phyloP scores from a whole-genome alignment of 768 basidiomycete species.

The Pleurotus eryngii region DNA sequence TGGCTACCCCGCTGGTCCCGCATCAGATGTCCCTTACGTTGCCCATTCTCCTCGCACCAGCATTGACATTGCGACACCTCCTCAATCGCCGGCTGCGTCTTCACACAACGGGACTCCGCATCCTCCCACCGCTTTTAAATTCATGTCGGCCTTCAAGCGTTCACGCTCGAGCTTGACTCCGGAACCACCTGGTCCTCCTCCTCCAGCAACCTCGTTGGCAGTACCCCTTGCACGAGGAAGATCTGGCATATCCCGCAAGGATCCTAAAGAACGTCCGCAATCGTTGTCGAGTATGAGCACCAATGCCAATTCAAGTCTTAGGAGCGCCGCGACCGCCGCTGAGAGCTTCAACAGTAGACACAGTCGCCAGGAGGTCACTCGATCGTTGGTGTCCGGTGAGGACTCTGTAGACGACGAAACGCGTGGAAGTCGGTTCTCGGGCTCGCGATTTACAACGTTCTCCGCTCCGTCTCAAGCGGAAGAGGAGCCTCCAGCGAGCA shows the following conservation, averaged over 20 bases:
- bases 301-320: slow-evolving; percentile 50
- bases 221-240: slow-evolving; percentile 7
- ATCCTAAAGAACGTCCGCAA: slow-evolving; percentile 44
- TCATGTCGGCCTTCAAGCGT: slow-evolving; percentile 61
- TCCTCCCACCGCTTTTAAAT: slow-evolving; percentile 60
- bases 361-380: slow-evolving; percentile 18
- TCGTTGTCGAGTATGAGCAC: slow-evolving; percentile 63
- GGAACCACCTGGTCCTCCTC: slow-evolving; percentile 29
- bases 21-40: slow-evolving; percentile 56
- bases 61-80: slow-evolving; percentile 38
- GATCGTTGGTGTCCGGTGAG: slow-evolving; percentile 27
- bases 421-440: slow-evolving; percentile 5
- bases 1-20: slow-evolving; percentile 27
- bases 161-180: slow-evolving; percentile 57
- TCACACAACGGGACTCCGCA: slow-evolving; percentile 25
- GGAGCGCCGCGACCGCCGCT: slow-evolving; percentile 51
- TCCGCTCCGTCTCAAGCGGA: slow-evolving; percentile 29
- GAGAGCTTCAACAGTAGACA: slow-evolving; percentile 36
- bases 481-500: slow-evolving; percentile 19
- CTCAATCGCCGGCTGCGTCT: slow-evolving; percentile 23
- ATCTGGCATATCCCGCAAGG: slow-evolving; percentile 26
- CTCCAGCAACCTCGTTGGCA: slow-evolving; percentile 27
- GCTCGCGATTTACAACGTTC: slow-evolving; percentile 29
- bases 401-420: slow-evolving; percentile 13
- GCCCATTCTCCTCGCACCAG: slow-evolving; percentile 46